Conservation (phyloP, 164 flowering plant genomes). For the Annona squamosa region DNA sequence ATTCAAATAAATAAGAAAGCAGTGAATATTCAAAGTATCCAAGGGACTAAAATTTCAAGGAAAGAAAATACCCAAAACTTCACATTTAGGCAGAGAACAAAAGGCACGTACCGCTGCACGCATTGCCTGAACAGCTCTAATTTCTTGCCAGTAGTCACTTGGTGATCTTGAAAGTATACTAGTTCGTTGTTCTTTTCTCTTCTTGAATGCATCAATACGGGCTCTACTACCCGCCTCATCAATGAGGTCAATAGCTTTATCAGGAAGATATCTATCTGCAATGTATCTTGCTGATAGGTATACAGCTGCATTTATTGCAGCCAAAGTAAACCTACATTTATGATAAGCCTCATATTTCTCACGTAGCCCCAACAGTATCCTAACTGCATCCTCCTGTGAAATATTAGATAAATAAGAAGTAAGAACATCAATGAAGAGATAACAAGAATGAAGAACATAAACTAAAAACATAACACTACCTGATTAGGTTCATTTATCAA, state of each 20-base stretch:
- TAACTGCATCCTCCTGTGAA: constrained; percentile 68
- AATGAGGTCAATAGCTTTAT: constrained; percentile 91
- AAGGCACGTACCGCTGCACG: constrained; percentile 57
- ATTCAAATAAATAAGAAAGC: background rate
- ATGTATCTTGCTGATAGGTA: constrained; percentile 71
- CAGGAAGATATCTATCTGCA: constrained; percentile 78
- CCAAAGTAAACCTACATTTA: constrained; percentile 60
- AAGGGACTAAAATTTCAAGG: background rate
- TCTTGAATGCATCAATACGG: constrained; percentile 55
- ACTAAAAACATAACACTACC: constrained; percentile 28
- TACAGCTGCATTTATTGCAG: constrained; percentile 80
- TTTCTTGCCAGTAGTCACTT: constrained; percentile 81
- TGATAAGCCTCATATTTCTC: constrained; percentile 78
- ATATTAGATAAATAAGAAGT: constrained; percentile 1
- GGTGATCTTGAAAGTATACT: constrained; percentile 57
- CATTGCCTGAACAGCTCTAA: constrained; percentile 67
- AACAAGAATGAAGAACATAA: background rate
- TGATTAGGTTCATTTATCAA: constrained; percentile 67
- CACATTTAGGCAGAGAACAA: background rate
- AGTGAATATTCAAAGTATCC: background rate
- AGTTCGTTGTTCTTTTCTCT: constrained; percentile 48
- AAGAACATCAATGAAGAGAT: background rate
- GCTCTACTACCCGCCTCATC: constrained; percentile 95
- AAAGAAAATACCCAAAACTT: too few relatives aligned
- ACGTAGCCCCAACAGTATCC: constrained; percentile 63